Evolutionary conservation across 2,329 filamentous ascomycete genomes (phyloP).

Genomic region (Botrytis hyacinthi): DNA sequence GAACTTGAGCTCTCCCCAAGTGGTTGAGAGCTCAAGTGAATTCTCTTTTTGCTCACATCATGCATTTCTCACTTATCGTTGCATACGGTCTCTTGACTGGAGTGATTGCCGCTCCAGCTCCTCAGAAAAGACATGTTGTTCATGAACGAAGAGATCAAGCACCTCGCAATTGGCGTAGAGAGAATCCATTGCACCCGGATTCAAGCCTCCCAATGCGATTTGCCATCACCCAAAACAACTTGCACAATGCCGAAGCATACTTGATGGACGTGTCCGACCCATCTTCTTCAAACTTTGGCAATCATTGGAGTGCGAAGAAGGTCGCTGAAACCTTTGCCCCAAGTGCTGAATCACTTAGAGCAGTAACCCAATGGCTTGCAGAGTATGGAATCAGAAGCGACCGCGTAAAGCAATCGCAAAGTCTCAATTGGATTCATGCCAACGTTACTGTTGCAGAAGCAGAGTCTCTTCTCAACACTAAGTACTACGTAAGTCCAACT

Average conservation of each 20-base stretch:
- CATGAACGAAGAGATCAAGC: slow-evolving; percentile 24
- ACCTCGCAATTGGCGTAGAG: slow-evolving; percentile 22
- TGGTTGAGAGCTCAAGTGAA: slow-evolving; percentile 8
- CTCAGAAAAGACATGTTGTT: slow-evolving; percentile 21
- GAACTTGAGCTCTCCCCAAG: slow-evolving; percentile 3
- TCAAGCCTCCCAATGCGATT: slow-evolving; percentile 36
- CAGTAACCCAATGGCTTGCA: slow-evolving; percentile 50
- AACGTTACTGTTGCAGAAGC: slow-evolving; percentile 42
- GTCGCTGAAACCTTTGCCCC: slow-evolving; percentile 44
- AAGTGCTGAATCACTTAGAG: slow-evolving; percentile 44
- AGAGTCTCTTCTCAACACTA: slow-evolving; percentile 53
- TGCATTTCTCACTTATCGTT: slow-evolving; percentile 18
- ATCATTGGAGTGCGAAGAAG: slow-evolving; percentile 20
- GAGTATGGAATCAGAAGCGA: slow-evolving; percentile 49
- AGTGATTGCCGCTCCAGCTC: slow-evolving; percentile 18
- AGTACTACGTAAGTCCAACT: slow-evolving; percentile 41
- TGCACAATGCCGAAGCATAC: slow-evolving; percentile 45
- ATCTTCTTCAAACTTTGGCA: slow-evolving; percentile 34
- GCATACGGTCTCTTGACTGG: slow-evolving; percentile 18
- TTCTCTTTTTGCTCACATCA: slow-evolving; percentile 6
- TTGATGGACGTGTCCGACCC: slow-evolving; percentile 42
- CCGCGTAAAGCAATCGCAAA: slow-evolving; percentile 48
- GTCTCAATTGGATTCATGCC: slow-evolving; percentile 35
- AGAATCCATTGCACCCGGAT: slow-evolving; percentile 20
- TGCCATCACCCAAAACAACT: slow-evolving; percentile 46